phyloP scores from a whole-genome alignment of 1,284 basidiomycete genomes.

The Apiotrichum porosum region DNA sequence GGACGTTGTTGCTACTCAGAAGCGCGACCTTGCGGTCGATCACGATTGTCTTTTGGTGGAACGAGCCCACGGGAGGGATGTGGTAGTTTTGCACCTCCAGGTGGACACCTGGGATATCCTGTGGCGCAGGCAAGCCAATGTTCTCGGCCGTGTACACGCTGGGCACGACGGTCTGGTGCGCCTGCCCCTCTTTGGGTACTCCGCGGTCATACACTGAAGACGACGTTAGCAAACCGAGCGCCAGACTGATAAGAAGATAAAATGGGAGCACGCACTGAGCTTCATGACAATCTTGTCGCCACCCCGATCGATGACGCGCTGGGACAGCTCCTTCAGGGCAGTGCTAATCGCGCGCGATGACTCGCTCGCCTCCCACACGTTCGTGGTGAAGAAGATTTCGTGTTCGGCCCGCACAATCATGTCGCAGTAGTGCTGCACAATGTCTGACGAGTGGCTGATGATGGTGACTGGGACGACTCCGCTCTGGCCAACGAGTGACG shows the following conservation, averaged over 20 bases:
- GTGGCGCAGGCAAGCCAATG: constrained; percentile 13
- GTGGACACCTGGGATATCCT: constrained; percentile 13
- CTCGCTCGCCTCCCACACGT: constrained; percentile 29
- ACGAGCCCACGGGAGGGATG: constrained; percentile 45
- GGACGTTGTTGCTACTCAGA: constrained; percentile 59
- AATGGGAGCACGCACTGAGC: constrained; percentile 12
- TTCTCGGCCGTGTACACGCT: not conserved
- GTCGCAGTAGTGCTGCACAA: constrained; percentile 33
- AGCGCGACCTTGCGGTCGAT: constrained; percentile 64
- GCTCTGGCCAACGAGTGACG: constrained; percentile 19
- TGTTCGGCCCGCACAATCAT: constrained; percentile 25
- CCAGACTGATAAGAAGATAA: not conserved
- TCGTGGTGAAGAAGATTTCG: constrained; percentile 34
- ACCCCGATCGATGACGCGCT: constrained; percentile 19
- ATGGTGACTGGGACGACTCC: constrained; percentile 29
- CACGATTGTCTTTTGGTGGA: constrained; percentile 69
- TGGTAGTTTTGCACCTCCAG: constrained; percentile 37
- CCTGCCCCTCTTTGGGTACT: constrained; percentile 8
- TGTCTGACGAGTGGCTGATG: constrained; percentile 31
- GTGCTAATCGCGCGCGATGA: constrained; percentile 19
- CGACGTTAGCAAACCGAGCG: not conserved
- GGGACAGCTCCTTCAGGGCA: constrained; percentile 30
- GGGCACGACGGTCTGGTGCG: constrained; percentile 10
- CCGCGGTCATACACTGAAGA: constrained; percentile 30
- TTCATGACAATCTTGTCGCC: constrained; percentile 33